Conservation (phyloP, 768 basidiomycete species). For the Termitomyces sp. region DNA sequence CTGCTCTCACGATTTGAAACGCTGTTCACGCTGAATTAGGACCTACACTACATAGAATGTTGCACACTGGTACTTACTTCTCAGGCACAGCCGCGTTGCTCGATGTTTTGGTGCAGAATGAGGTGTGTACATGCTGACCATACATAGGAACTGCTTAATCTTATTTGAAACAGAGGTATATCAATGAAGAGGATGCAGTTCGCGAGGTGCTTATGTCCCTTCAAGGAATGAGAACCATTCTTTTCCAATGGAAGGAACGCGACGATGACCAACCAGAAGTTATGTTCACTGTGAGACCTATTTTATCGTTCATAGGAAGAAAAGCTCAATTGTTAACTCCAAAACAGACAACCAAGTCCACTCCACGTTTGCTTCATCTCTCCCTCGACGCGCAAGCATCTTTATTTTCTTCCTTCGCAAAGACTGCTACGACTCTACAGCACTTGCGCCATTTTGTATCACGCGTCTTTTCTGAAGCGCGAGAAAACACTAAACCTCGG, state of each 20-base stretch:
- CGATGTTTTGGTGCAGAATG: conserved; percentile 14
- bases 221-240: conserved; percentile 63
- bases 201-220: conserved; percentile 72
- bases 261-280: conserved; percentile 12
- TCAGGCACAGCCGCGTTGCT: not conserved
- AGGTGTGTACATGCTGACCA: conserved; percentile 7
- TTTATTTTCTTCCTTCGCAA: conserved; percentile 52
- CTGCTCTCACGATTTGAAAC: not conserved
- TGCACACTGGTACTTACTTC: conserved; percentile 1
- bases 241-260: conserved; percentile 33
- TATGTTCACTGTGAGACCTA: conserved; percentile 23
- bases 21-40: conserved; percentile 1
- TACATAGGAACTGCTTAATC: not conserved
- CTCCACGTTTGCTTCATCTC: conserved; percentile 61
- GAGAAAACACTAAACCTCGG: not conserved
- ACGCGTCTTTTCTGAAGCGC: not conserved
- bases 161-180: conserved; percentile 45
- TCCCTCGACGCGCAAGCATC: conserved; percentile 64
- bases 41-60: conserved; percentile 12
- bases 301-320: not conserved
- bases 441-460: conserved; percentile 5
- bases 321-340: not conserved
- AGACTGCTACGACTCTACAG: conserved; percentile 43
- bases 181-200: conserved; percentile 70
- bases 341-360: conserved; percentile 40